Base-by-base conservation (phyloP, 2,329 filamentous ascomycete genomes). In the Alternaria panax region DNA sequence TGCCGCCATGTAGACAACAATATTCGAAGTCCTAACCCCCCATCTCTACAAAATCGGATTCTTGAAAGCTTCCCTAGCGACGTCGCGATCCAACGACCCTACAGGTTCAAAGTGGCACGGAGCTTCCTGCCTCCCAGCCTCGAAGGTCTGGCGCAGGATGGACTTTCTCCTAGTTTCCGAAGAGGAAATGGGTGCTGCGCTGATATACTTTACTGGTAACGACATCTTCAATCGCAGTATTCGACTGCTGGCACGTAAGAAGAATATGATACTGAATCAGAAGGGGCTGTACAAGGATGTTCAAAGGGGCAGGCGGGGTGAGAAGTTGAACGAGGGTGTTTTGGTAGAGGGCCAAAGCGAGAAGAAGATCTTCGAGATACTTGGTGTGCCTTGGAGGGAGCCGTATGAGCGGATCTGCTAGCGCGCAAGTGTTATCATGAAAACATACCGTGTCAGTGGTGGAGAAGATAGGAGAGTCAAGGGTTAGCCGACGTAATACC, bases 191-290 rank as follows among this genome's bases (percentile, higher is more conserved):
- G 94, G 94, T 1, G 93, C 92, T 0, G 93, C 93, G 0, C 75
- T 97, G 62, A 85, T 97, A n/a, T 97, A 97, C 74, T 98, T 97
- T 72, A 97, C 94, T 0, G 94, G 94, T 1, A 95, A 97, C 67
- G 93, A 97, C 74, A 90, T 97, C 32, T 97, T 97, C 80, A 97
- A 97, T 76, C 84, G 93, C 16, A 96, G 92, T 72, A 86, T 97
- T 75, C 82, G 94, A 64, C 79, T 96, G 16, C 77, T 97, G 64
- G 92, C 93, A 14, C 87, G 88, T 38, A 92, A 88, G 78, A 95
- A 92, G 79, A 87, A 88, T 0, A 93, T 96, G 92, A 81, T 91
- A 51, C 75, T 98, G 54, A 97, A 97, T 68, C 93, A 97, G 78
- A 83, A 86, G 28, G 94, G 93, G 0, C 75, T 98, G 55, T 97